Percentiles rank a stretch among this genome's conserved stretches.
phyloP scores from a whole-genome alignment of 768 basidiomycete genomes.

The Daedalea quercina region DNA sequence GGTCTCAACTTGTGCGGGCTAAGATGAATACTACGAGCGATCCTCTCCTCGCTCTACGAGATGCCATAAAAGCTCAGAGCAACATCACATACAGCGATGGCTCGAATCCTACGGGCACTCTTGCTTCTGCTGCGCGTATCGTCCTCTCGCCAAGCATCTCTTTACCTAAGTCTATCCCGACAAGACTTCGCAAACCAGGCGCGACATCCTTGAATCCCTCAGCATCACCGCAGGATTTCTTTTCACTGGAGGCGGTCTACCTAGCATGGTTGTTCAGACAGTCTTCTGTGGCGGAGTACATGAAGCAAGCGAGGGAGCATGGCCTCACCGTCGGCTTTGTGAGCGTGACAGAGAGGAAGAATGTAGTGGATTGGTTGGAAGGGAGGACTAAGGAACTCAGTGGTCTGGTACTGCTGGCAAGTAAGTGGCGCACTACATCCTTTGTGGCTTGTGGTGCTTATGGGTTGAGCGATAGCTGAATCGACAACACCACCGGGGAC shows the following conservation, averaged over 20 bases:
- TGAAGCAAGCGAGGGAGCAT: conserved; percentile 74
- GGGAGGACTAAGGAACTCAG: conserved; percentile 45
- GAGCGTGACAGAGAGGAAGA: conserved; percentile 81
- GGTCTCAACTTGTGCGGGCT: neutral
- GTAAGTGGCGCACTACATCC: conserved; percentile 28
- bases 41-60: conserved; percentile 49
- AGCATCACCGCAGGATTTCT: conserved; percentile 48
- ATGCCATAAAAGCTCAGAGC: conserved; percentile 51
- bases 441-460: neutral
- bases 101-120: conserved; percentile 32
- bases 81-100: conserved; percentile 43
- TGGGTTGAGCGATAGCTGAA: conserved; percentile 26
- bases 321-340: conserved; percentile 74
- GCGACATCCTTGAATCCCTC: conserved; percentile 33
- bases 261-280: conserved; percentile 79
- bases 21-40: conserved; percentile 27
- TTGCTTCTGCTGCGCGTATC: conserved; percentile 59
- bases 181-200: conserved; percentile 70
- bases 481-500: conserved; percentile 59
- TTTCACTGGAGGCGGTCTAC: conserved; percentile 75
- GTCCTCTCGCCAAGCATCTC: conserved; percentile 43
- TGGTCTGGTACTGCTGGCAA: conserved; percentile 40
- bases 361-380: conserved; percentile 81
- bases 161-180: conserved; percentile 69
- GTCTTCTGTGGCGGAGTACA: conserved; percentile 76